These are phyloP conservation scores for Garcia nutans DNA, from an alignment of 345 rosid species.

Conservation along the genomic window DNA sequence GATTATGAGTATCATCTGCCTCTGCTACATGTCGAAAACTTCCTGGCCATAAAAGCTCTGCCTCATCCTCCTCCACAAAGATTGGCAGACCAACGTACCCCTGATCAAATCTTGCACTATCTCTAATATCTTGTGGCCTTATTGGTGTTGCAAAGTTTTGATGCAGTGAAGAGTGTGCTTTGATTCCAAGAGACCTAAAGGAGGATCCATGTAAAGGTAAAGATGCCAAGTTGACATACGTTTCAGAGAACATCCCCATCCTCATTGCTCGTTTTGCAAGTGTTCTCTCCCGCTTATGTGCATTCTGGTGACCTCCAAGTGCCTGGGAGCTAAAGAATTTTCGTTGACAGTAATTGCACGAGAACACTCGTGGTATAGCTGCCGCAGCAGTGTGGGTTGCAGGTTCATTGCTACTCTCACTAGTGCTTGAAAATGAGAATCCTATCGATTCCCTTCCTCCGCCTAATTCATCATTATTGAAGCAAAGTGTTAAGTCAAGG, in stretches of 20 bases:
- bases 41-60: conserved; percentile 71
- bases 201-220: conserved; percentile 27
- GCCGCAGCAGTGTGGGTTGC: conserved; percentile 29
- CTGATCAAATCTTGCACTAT: conserved; percentile 47
- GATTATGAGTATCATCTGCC: conserved; percentile 24
- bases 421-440: conserved; percentile 58
- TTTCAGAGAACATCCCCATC: conserved; percentile 32
- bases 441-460: conserved; percentile 27
- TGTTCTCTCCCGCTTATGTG: conserved; percentile 28
- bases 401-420: conserved; percentile 56
- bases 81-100: conserved; percentile 48
- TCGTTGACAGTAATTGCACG: conserved; percentile 28
- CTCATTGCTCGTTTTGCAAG: conserved; percentile 31
- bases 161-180: conserved; percentile 56
- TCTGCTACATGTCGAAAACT: conserved; percentile 55
- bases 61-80: conserved; percentile 54
- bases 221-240: conserved; percentile 26
- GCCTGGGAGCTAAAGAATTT: conserved; percentile 33
- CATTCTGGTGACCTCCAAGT: conserved; percentile 33
- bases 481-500: conserved; percentile 24
- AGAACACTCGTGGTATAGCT: conserved; percentile 25
- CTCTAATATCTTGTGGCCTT: conserved; percentile 45
- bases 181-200: conserved; percentile 21
- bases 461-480: conserved; percentile 14
- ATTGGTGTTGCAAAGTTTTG: conserved; percentile 31